These are phyloP conservation scores for Cordyceps fumosorosea DNA, from an alignment of 2,329 filamentous ascomycete genomes.

Conservation along the genomic window DNA sequence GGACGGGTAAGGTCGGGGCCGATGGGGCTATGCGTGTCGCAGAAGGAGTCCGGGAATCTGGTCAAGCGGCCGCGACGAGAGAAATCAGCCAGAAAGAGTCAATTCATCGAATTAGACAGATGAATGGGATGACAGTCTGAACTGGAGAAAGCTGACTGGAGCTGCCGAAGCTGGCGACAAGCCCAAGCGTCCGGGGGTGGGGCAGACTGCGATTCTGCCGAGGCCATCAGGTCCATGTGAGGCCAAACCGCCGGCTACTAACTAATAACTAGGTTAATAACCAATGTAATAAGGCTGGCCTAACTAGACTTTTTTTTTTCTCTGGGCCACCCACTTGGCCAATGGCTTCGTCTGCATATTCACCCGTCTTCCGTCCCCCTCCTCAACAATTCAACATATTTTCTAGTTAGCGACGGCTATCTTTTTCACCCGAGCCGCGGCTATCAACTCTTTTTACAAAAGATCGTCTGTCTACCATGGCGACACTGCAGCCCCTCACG, in stretches of 20 bases:
- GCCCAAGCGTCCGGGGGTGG: conserved; percentile 8
- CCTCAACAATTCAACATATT: conserved; percentile 9
- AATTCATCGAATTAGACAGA: not conserved
- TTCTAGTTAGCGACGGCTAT: not conserved
- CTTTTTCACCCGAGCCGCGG: not conserved
- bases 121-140: not conserved
- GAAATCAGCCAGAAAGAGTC: not conserved
- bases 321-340: not conserved
- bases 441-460: not conserved
- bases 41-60: not conserved
- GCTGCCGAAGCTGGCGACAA: conserved; percentile 3
- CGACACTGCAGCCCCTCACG: conserved; percentile 36
- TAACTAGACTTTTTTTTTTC: not conserved
- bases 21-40: not conserved
- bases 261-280: not conserved
- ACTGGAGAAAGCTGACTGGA: not conserved
- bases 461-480: not conserved
- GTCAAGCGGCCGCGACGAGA: not conserved
- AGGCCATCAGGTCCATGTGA: conserved; percentile 12
- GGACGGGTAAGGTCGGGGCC: not conserved
- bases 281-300: not conserved
- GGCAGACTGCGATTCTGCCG: conserved; percentile 7
- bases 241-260: not conserved
- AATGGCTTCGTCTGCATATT: not conserved
- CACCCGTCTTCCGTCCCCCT: not conserved